Base-by-base conservation (phyloP, 768 basidiomycete species). In the Boletus rubroflammeus region DNA sequence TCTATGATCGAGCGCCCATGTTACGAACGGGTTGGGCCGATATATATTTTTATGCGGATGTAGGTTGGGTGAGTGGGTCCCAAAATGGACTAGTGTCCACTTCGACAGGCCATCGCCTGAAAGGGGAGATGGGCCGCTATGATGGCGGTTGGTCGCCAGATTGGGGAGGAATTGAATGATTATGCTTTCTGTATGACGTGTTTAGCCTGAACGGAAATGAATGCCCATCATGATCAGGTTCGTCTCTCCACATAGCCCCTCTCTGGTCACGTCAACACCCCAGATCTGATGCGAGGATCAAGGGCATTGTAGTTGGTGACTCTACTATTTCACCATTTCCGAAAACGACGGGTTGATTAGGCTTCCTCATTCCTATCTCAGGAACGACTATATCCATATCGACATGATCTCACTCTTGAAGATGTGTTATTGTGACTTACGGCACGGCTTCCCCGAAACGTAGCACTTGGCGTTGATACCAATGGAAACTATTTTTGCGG, bases 391-490 rank as follows among this genome's bases (percentile, higher is more conserved):
- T 36, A 47, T n/a, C 38, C 36, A 40, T 34, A 25, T 29, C 25
- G 25, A 21, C n/a, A 15, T 7, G 26, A 28, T 34, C 43, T 15
- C 14, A 32, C 17, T 6, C 29, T 26, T 15, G 17, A 47, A 48
- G 35, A 48, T 3, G 4, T 31, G 45, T 5, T 34, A 26, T 49
- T 9, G 35, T 51, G 21, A 26, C 25, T 45, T 61, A 59, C 50
- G 57, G 15, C 28, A 63, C 3, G 21, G 10, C 48, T 39, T 14
- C 26, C 28, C 10, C 8, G n/a, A 50, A 57, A 41, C 14, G 25
- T 21, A 13, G 19, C 39, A 31, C 29, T 19, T 32, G 54, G 46
- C 47, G 9, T 29, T 63, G 62, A 64, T 54, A 35, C 11, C 35
- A 43, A 57, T 42, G 58, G 53, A 64, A 47, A 39, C 6, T 40